phyloP scores from a whole-genome alignment of 306 rosid species.

The Pterocarpus macrocarpus region DNA sequence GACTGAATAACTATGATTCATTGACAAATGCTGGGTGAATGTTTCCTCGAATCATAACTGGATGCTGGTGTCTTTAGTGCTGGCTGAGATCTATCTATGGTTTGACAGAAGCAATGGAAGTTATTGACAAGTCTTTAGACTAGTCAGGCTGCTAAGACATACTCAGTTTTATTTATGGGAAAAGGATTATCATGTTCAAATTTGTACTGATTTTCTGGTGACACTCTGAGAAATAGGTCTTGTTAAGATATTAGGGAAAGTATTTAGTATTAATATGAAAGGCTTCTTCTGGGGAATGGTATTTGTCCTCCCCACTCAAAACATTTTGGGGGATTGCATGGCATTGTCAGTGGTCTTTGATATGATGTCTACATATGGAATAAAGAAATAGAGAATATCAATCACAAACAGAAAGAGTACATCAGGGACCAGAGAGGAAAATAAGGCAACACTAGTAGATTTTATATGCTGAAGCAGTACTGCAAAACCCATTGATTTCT shows the following conservation, averaged over 20 bases:
- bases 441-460: not conserved
- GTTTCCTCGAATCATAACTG: constrained; percentile 9
- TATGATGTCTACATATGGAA: constrained; percentile 21
- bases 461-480: constrained; percentile 18
- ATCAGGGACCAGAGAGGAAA: constrained; percentile 23
- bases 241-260: constrained; percentile 4
- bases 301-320: not conserved
- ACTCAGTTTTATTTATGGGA: constrained; percentile 12
- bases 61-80: constrained; percentile 23
- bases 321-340: constrained; percentile 9
- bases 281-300: not conserved
- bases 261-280: not conserved
- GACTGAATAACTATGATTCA: constrained; percentile 1
- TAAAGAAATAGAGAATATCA: not conserved
- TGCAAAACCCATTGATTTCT: not conserved
- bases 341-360: not conserved
- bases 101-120: constrained; percentile 9
- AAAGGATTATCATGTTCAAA: constrained; percentile 4
- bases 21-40: constrained; percentile 18
- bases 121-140: constrained; percentile 18
- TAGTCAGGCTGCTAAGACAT: constrained; percentile 17
- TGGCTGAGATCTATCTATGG: constrained; percentile 1
- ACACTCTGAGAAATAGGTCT: constrained; percentile 24
- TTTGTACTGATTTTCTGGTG: constrained; percentile 30
- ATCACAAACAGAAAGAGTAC: constrained; percentile 11